Evolutionary conservation across 805 yeast species (phyloP).

Genomic region (Saccharomycopsis sp.): DNA sequence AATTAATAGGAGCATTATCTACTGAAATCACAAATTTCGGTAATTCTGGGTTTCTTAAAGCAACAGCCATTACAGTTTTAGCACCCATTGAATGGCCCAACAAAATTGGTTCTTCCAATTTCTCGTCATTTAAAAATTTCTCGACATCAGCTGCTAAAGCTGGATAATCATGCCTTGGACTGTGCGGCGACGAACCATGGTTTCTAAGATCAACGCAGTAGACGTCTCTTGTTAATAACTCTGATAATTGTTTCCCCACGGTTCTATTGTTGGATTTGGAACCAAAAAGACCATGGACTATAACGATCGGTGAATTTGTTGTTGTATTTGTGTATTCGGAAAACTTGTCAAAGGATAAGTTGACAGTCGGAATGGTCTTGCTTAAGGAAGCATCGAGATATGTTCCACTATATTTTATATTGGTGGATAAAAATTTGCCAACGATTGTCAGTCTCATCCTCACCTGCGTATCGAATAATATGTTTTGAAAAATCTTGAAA

Average conservation of each 20-base stretch:
- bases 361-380: slow-evolving; percentile 43
- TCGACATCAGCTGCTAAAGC: slow-evolving; percentile 84
- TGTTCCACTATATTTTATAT: neutral
- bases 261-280: slow-evolving; percentile 72
- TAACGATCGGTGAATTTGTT: slow-evolving; percentile 52
- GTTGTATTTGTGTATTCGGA: slow-evolving; percentile 23
- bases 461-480: neutral
- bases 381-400: slow-evolving; percentile 23
- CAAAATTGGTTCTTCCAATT: slow-evolving; percentile 45
- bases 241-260: slow-evolving; percentile 57
- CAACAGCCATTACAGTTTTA: slow-evolving; percentile 83
- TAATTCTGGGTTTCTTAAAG: slow-evolving; percentile 57
- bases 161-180: slow-evolving; percentile 64
- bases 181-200: slow-evolving; percentile 89
- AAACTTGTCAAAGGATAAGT: slow-evolving; percentile 46
- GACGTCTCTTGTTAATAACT: slow-evolving; percentile 45
- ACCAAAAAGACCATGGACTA: slow-evolving; percentile 89
- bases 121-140: slow-evolving; percentile 46
- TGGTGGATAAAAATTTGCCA: neutral
- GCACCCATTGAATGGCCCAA: slow-evolving; percentile 93
- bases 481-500: no score
- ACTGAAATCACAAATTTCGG: slow-evolving; percentile 64
- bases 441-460: neutral
- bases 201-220: slow-evolving; percentile 76
- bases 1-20: slow-evolving; percentile 83